Evolutionary conservation across 1,284 basidiomycete species (phyloP).

Genomic region (Kalmanozyma brasiliensis): DNA sequence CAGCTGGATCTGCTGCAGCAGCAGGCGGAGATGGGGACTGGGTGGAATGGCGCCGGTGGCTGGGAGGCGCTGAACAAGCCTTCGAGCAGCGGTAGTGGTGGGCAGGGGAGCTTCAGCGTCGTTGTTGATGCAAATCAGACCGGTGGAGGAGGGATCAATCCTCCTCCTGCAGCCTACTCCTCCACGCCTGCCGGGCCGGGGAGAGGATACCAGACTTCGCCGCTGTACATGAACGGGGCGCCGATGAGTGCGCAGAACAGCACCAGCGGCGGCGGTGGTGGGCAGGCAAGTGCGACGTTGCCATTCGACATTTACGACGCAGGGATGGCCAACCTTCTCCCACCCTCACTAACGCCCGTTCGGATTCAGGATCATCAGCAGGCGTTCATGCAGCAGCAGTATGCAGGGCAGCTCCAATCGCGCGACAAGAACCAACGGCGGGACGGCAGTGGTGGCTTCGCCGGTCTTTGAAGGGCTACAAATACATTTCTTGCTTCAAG

Average conservation of each 20-base stretch:
- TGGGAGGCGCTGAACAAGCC: conserved; percentile 9
- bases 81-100: conserved; percentile 13
- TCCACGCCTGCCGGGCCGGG: conserved; percentile 13
- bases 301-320: conserved; percentile 58
- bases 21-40: conserved; percentile 43
- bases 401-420: conserved; percentile 14
- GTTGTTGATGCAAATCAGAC: conserved; percentile 38
- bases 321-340: conserved; percentile 52
- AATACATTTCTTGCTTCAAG: not conserved
- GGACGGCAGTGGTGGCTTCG: conserved; percentile 27
- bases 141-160: conserved; percentile 20
- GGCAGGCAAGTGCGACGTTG: conserved; percentile 20
- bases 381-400: conserved; percentile 19
- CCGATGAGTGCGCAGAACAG: conserved; percentile 6
- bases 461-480: not conserved
- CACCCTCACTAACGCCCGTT: conserved; percentile 37
- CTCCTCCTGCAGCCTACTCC: conserved; percentile 43
- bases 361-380: conserved; percentile 45
- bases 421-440: conserved; percentile 22
- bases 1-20: conserved; percentile 51
- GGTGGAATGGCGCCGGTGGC: conserved; percentile 14
- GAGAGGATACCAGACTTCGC: conserved; percentile 25
- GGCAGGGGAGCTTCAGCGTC: conserved; percentile 30
- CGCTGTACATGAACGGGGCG: conserved; percentile 22
- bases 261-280: conserved; percentile 13